Conservation (phyloP, 305 asterid genomes). For the Caryopteris hybrid region DNA sequence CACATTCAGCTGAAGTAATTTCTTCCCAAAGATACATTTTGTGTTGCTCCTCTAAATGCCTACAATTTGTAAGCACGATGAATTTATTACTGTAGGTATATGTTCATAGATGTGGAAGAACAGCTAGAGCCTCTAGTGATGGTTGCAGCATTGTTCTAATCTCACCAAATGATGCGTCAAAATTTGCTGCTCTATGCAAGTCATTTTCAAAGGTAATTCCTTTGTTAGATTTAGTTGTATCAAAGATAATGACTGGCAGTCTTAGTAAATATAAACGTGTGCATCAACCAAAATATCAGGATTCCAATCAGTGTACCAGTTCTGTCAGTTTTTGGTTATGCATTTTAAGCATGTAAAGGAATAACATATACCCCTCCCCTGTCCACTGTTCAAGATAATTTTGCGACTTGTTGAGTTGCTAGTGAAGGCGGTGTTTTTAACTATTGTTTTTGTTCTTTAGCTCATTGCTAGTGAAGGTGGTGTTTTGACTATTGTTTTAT, state of each 20-base stretch:
- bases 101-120: constrained; percentile 97
- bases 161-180: constrained; percentile 87
- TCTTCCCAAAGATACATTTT: constrained; percentile 14
- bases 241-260: constrained; percentile 2
- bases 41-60: background rate
- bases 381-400: background rate
- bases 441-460: background rate
- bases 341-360: constrained; percentile 3
- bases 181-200: constrained; percentile 82
- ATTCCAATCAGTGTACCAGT: constrained; percentile 4
- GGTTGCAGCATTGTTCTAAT: constrained; percentile 94
- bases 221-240: constrained; percentile 12
- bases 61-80: constrained; percentile 11
- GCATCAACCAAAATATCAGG: background rate
- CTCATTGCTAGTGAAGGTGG: background rate
- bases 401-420: no score
- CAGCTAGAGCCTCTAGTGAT: constrained; percentile 91
- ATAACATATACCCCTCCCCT: background rate
- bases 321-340: background rate
- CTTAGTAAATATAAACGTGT: background rate
- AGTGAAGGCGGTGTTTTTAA: no score
- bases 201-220: constrained; percentile 78
- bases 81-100: constrained; percentile 54
- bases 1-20: constrained; percentile 88
- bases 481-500: background rate